phyloP scores from a whole-genome alignment of 2,329 filamentous ascomycete species.

The Pseudonectria foliicola region DNA sequence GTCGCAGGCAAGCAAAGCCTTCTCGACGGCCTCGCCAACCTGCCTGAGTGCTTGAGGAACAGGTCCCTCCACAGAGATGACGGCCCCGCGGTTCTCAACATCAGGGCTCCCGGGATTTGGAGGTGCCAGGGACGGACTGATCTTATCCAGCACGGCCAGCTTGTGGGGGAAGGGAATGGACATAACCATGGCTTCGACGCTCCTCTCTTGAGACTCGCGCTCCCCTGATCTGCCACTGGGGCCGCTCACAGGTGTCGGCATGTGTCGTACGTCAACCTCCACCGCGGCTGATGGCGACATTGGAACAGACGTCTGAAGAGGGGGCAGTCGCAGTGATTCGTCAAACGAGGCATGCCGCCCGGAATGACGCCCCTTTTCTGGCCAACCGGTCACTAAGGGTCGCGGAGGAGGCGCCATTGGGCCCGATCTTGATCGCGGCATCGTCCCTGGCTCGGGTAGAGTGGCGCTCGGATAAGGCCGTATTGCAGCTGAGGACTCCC shows the following conservation, averaged over 20 bases:
- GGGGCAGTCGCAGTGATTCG: conserved; percentile 47
- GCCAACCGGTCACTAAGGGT: conserved; percentile 28
- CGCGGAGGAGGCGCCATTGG: conserved; percentile 51
- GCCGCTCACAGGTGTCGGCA: conserved; percentile 20
- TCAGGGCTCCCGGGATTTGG: conserved; percentile 24
- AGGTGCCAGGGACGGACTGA: conserved; percentile 59
- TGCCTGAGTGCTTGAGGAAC: conserved; percentile 42
- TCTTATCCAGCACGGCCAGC: conserved; percentile 66
- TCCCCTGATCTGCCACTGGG: conserved; percentile 17
- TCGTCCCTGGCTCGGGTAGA: conserved; percentile 23
- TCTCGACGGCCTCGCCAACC: conserved; percentile 58
- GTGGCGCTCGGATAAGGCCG: conserved; percentile 19
- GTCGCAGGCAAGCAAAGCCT: conserved; percentile 45
- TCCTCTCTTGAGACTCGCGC: conserved; percentile 31
- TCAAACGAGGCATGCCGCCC: conserved; percentile 43
- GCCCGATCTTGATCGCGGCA: conserved; percentile 28
- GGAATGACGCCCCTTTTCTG: conserved; percentile 23
- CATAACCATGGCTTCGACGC: conserved; percentile 65
- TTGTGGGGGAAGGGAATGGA: conserved; percentile 68
- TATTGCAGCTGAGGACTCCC: conserved; percentile 8
- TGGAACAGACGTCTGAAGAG: conserved; percentile 40
- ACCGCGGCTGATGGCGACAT: conserved; percentile 22
- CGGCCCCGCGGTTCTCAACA: conserved; percentile 57
- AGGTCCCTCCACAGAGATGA: conserved; percentile 78
- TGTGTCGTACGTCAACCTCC: conserved; percentile 20